Percentiles rank a stretch among this genome's conserved stretches.
These are phyloP conservation scores for Aspergillus sp. DNA, from an alignment of 2,329 filamentous ascomycete genomes.

Conservation along the genomic window DNA sequence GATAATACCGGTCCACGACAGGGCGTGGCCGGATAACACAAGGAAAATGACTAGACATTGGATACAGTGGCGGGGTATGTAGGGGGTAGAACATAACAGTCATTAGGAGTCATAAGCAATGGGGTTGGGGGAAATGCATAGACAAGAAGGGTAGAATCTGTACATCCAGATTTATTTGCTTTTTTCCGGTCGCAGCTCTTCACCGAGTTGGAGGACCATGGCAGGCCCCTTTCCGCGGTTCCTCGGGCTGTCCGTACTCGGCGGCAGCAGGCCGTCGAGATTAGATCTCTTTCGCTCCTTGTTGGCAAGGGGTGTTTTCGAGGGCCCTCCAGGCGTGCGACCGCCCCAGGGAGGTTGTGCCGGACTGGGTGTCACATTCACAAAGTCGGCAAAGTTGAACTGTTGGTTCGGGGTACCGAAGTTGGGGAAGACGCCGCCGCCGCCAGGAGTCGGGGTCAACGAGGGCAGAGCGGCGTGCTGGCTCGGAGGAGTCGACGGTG, in stretches of 20 bases:
- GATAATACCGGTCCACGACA: neutral
- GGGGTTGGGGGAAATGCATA: constrained; percentile 13
- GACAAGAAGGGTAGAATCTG: constrained; percentile 15
- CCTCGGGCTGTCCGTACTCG: constrained; percentile 50
- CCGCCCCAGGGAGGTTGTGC: constrained; percentile 78
- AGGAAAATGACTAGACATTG: constrained; percentile 8
- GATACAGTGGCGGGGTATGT: constrained; percentile 26
- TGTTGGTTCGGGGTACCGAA: constrained; percentile 77
- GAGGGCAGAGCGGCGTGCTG: constrained; percentile 57
- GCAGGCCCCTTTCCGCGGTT: constrained; percentile 50
- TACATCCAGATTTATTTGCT: neutral
- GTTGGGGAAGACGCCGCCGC: constrained; percentile 72
- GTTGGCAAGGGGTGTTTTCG: constrained; percentile 68
- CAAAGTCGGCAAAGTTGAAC: constrained; percentile 95
- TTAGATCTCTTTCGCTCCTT: constrained; percentile 76
- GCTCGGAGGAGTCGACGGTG: constrained; percentile 74
- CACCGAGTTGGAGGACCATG: constrained; percentile 66
- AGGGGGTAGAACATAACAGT: constrained; percentile 21
- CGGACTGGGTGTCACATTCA: constrained; percentile 95
- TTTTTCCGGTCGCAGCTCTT: constrained; percentile 58
- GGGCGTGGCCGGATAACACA: neutral
- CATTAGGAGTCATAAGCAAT: constrained; percentile 25
- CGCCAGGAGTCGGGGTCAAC: constrained; percentile 60
- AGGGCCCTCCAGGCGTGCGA: constrained; percentile 55
- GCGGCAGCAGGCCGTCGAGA: constrained; percentile 72